Base-by-base conservation (phyloP, 2,329 filamentous ascomycete species). In the Curvularia hawaiiensis region DNA sequence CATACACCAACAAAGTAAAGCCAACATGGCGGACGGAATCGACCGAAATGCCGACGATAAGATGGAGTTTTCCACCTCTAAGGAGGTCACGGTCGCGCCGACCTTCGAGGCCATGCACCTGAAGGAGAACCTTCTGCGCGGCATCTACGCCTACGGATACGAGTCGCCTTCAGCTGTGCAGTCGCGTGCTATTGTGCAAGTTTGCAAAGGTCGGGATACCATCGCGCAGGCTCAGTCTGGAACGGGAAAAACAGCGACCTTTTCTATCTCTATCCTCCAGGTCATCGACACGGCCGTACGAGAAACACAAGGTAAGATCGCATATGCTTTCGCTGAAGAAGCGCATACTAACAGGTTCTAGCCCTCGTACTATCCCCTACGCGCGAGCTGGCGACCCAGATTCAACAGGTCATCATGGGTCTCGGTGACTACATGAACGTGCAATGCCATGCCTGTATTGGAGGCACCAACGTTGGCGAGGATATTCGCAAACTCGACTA, bases 351-450 rank as follows among this genome's bases (percentile, higher is more conserved):
- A 74, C 35, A 22, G 8, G 5, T 8, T 55, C 82, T 41, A 75
- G 95, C 95, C 5, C 88, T 99, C 44, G 93, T 99, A 10, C 87
- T 99, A 9, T 97, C 95, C 4, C 95, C 95, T 2, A 98, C 94
- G 20, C 92, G 95, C 75, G 95, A 99, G 84, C 83, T 99, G 64
- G 95, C 95, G 45, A 97, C 94, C 28, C 95, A 99, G 80, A 99
- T 99, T 65, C 95, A 99, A 80, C 97, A 92, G 35, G 95, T 99
- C 58, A 90, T 99, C 68, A 96, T 98, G 88, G 95, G 95, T n/a
- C 86, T 99, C n/a, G 95, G 95, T 65, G 95, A 99, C 79, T 99
- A 97, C 83, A 98, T 99, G 95, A 97, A 97, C 75, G 92, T 99
- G 3, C 93, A 99, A 79, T 99, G 95, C 80, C 95, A 99, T 73